A percentile compares a stretch with the other conserved stretches of the same genome.
phyloP scores from a whole-genome alignment of 345 rosid genomes.

The Garcia nutans region DNA sequence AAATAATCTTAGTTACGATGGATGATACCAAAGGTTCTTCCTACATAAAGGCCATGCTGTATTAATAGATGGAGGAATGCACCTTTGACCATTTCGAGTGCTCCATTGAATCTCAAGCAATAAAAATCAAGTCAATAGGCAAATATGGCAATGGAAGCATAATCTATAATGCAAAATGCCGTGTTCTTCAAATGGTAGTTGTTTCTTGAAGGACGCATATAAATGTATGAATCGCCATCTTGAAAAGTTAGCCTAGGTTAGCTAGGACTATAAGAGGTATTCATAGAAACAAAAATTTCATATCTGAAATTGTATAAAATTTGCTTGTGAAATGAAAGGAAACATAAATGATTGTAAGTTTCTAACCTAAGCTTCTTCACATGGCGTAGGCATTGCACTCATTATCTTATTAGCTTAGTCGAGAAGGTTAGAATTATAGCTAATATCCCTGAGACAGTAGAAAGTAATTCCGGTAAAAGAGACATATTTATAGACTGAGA shows the following conservation, averaged over 20 bases:
- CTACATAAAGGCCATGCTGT: background rate
- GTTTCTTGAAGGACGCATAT: too few relatives aligned
- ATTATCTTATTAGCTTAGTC: too few relatives aligned
- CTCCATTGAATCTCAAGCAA: too few relatives aligned
- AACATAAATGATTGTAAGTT: background rate
- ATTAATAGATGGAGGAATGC: background rate
- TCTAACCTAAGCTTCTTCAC: background rate
- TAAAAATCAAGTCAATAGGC: too few relatives aligned
- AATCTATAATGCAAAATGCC: too few relatives aligned
- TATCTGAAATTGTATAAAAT: background rate
- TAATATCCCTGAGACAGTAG: background rate
- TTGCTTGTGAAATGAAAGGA: background rate
- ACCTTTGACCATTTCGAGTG: background rate
- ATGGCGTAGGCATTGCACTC: background rate
- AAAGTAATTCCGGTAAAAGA: background rate
- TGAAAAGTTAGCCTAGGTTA: background rate
- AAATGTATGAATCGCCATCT: background rate
- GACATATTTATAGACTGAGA: too few relatives aligned
- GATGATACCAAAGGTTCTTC: background rate
- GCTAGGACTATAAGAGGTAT: background rate
- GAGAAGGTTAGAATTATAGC: background rate
- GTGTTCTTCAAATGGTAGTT: background rate
- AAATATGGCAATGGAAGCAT: background rate
- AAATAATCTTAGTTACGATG: background rate
- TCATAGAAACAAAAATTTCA: background rate